Base-by-base conservation (phyloP, 2,329 filamentous ascomycete genomes). In the Didymellaceae sp. region DNA sequence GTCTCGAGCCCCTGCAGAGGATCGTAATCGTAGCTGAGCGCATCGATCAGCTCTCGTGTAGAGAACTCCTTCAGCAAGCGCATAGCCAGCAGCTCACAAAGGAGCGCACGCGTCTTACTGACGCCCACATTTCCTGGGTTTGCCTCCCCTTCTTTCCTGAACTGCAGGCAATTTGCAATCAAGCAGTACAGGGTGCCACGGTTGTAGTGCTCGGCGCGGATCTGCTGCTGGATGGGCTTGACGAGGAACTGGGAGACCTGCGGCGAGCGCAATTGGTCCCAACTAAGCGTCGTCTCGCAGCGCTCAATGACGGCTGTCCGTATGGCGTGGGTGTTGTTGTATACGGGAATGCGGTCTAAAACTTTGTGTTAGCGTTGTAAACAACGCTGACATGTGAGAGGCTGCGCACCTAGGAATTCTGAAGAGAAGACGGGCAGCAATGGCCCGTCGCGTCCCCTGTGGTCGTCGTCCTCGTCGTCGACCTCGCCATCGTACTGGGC, bases 191-290 rank as follows among this genome's bases (percentile, higher is more conserved):
- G 74, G 0, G 91, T 94, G 8, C 90, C 92, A 38, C 89, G 83
- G 22, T 88, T 92, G 72, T 96, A 93, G 74, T 96, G 90, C 42
- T 89, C 85, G 13, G 84, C 80, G 54, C 88, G 86, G 57, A 97
- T 92, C 71, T 93, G 88, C 70, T 94, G 89, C 73, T 94, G 91
- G 78, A 97, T 94, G 2, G 93, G 93, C 78, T 97, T 97, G 68
- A 97, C 84, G 26, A 97, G 82, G 71, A 97, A 97, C 69, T 96
- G 92, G 13, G 91, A 96, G 48, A 97, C 88, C 71, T 97, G 93
- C 3, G 93, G 93, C n/a, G 91, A 96, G 57, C 92, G 86, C 56
- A 97, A 80, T 72, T 97, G 93, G 58, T 97, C 93, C 92, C 92
- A 97, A 13, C 91, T 88, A 41, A 97, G 77, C 0, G 91, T 93